Conservation (phyloP, 257 asterid species). For the Solanum stenotomum region DNA sequence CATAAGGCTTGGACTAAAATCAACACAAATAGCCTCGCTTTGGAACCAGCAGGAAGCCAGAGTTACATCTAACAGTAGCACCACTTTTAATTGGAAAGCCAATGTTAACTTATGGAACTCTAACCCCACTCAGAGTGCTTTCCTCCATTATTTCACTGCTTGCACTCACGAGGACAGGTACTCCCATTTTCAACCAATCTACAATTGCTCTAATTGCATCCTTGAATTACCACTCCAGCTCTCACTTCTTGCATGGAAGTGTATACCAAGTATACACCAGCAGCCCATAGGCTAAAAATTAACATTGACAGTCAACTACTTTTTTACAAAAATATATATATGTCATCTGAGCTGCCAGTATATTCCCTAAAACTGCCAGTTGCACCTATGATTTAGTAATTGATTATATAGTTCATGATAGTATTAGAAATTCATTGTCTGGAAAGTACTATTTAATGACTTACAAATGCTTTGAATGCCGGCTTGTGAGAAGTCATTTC, state of each 20-base stretch:
- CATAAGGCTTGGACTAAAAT: not conserved
- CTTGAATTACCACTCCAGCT: not conserved
- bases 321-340: not conserved
- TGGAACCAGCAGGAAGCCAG: not conserved
- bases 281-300: not conserved
- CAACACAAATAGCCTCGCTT: not conserved
- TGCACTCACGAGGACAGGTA: not conserved
- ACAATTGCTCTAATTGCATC: not conserved
- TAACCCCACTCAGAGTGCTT: not conserved
- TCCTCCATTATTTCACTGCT: not conserved
- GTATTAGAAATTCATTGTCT: not conserved
- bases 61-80: not conserved
- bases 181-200: not conserved
- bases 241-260: not conserved
- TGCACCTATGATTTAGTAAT: not conserved
- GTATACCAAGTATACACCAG: not conserved
- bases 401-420: not conserved
- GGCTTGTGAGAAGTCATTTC: slow-evolving; percentile 87
- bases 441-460: slow-evolving; percentile 13
- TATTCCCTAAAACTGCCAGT: not conserved
- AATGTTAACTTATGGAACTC: not conserved
- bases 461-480: slow-evolving; percentile 95
- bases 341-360: not conserved
- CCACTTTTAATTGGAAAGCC: not conserved
- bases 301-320: not conserved